Evolutionary conservation across 163 green algal genomes (phyloP), one percentile per base, ranked within the genome.

Genomic region (Chloromonas sp.): DNA sequence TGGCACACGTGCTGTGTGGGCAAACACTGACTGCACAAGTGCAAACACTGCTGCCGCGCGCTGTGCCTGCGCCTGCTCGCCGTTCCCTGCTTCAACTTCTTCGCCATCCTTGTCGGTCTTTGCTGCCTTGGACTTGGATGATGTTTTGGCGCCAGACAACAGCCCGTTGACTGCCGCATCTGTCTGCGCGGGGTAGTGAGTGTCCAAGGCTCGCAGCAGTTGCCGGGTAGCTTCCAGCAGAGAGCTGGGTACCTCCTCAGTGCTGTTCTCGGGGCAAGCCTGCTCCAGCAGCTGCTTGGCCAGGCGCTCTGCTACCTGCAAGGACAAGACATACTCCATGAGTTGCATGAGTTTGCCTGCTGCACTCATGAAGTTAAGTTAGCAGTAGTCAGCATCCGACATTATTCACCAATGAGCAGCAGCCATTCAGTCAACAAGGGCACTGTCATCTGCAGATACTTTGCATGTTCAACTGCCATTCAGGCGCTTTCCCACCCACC

Each of bases 151-250:
- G 2, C 14, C 74, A 36, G 36, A 36, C 36, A 36, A 36, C 36
- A 36, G 36, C 36, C 36, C 36, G 61, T 86, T 86, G 15, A 82
- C 84, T 0, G 94, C 92, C 0, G 90, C 89, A 82, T 95, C 93
- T n/a, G 93, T 61, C n/a, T 88, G 82, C 0, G 85, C 62, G 1
- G 92, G 89, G 83, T 89, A 90, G 0, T 77, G 81, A 70, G 90
- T 57, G 60, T 95, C 92, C 81, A 96, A 83, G 36, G 83, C 71
- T 11, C 74, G 85, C 78, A 94, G 85, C 78, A 84, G 82, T 71
- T 85, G 83, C 77, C 61, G 81, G 79, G 88, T 5, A 13, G 81
- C 76, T 70, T 14, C 15, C 82, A 79, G 8, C 11, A 11, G 66
- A n/a, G 66, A n/a, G 11, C 8, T 76, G 66, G 66, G 66, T 8